Evolutionary conservation across 805 yeast genomes (phyloP), one percentile per base, ranked within the genome.

Genomic region (Lachancea fermentati): DNA sequence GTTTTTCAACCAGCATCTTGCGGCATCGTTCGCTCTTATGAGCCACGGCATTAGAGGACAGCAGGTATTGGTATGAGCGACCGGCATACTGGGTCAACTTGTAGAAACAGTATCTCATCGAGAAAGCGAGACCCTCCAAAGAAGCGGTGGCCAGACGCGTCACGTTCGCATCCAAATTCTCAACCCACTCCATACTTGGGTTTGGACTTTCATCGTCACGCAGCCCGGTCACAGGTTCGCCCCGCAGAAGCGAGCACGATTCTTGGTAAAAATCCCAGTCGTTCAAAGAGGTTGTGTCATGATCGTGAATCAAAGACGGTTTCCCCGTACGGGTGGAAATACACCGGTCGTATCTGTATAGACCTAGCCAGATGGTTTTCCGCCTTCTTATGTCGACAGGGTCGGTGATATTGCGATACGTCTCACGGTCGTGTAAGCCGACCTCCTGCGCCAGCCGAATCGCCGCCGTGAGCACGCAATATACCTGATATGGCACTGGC

Each of bases 391-490:
- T 19, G 13, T 39, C 42, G 6, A 13, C 19, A 5, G 42, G 34
- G 12, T 33, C 42, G 31, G 14, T 12, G 6, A 71, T 45, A 1
- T 67, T 64, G 5, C 52, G 48, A 35, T 65, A 63, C 1, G 69
- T 45, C 37, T 76, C 82, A 3, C 54, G 57, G 32, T 79, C 58
- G 45, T 79, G 76, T 5, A 79, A 60, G 0, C 84, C 84, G 48
- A 76, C 48, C 26, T 72, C 77, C 38, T 68, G 73, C 0, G 79
- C 78, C 38, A 66, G 65, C 41, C 79, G 60, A 7, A 72, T 63
- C 5, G 74, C 71, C 4, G 69, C 60, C 1, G 75, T 54, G 3
- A 65, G 48, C 16, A 73, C 39, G 35, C 64, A 53, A 40, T 61
- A 66, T 12, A 64, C 60, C 19, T 66, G 58, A 26, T 70, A 71